Conservation (phyloP, 2,329 filamentous ascomycete genomes). For the Pyrenophora seminiperda region DNA sequence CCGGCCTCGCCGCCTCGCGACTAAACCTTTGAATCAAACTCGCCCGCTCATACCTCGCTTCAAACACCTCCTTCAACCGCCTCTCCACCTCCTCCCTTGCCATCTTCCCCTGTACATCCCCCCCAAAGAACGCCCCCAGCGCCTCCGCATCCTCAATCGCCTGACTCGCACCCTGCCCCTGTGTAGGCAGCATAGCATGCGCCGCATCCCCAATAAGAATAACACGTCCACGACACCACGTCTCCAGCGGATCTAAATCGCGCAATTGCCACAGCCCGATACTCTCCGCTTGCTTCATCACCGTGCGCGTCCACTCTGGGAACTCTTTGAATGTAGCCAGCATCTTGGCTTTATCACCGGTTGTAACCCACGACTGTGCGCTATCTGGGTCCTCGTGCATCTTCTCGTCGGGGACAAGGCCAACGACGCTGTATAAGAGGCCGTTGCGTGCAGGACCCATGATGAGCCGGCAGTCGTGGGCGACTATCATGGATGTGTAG, state of each 20-base stretch:
- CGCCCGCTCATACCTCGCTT: constrained; percentile 42
- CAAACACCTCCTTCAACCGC: constrained; percentile 16
- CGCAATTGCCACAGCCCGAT: constrained; percentile 55
- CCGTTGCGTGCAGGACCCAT: constrained; percentile 54
- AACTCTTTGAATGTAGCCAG: constrained; percentile 51
- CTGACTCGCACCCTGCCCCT: constrained; percentile 62
- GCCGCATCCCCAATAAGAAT: constrained; percentile 59
- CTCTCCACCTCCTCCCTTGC: constrained; percentile 25
- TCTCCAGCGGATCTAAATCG: constrained; percentile 51
- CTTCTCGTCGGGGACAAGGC: constrained; percentile 52
- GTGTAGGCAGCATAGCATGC: constrained; percentile 60
- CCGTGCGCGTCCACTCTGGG: constrained; percentile 49
- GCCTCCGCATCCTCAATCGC: constrained; percentile 58
- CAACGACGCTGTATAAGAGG: constrained; percentile 52
- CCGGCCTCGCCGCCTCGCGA: constrained; percentile 51
- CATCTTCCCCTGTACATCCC: constrained; percentile 14
- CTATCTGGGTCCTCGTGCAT: constrained; percentile 48
- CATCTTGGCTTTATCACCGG: constrained; percentile 46
- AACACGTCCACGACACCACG: constrained; percentile 55
- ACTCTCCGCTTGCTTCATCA: constrained; percentile 41
- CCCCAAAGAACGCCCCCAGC: constrained; percentile 37
- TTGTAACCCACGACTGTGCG: constrained; percentile 50
- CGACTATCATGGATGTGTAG: constrained; percentile 55
- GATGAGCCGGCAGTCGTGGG: constrained; percentile 50
- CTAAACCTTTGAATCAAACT: constrained; percentile 52